phyloP scores from a whole-genome alignment of 208 protist genomes.

The Blastocrithidia nonstop region DNA sequence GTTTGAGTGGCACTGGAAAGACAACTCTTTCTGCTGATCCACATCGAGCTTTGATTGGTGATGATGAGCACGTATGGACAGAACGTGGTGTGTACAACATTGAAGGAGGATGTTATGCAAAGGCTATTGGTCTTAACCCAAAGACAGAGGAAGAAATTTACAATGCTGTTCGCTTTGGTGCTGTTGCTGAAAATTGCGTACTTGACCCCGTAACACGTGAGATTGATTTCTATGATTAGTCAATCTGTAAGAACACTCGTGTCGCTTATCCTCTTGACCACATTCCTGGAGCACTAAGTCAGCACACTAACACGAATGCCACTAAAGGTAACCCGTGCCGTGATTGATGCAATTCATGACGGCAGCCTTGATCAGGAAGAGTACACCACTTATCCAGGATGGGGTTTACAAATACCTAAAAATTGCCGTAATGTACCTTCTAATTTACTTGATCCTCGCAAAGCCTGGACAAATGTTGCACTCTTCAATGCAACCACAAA shows the following conservation, averaged over 20 bases:
- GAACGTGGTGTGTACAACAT: conserved; percentile 86
- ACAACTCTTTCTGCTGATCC: conserved; percentile 88
- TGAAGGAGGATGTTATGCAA: conserved; percentile 89
- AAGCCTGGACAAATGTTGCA: no score
- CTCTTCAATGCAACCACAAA: no score
- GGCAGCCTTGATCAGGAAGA: no score
- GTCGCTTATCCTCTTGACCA: conserved; percentile 89
- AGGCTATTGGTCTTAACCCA: conserved; percentile 75
- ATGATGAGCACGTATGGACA: conserved; percentile 89
- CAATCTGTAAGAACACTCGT: conserved; percentile 94
- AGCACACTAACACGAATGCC: no score
- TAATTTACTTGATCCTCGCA: no score
- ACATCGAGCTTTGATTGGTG: conserved; percentile 72
- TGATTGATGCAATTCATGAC: no score
- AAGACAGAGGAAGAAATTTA: conserved; percentile 89
- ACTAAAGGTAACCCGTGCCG: no score
- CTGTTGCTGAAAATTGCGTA: conserved; percentile 82
- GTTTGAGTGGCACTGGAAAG: conserved; percentile 86
- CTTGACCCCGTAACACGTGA: conserved; percentile 33
- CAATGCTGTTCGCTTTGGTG: conserved; percentile 72
- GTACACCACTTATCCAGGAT: no score
- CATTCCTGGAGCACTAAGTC: conserved; percentile 91
- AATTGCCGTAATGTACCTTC: no score
- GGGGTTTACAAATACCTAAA: no score
- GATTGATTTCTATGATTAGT: conserved; percentile 88